These are phyloP conservation scores for Monoraphidium neglectum DNA, from an alignment of 139 green algal species.

Conservation along the genomic window DNA sequence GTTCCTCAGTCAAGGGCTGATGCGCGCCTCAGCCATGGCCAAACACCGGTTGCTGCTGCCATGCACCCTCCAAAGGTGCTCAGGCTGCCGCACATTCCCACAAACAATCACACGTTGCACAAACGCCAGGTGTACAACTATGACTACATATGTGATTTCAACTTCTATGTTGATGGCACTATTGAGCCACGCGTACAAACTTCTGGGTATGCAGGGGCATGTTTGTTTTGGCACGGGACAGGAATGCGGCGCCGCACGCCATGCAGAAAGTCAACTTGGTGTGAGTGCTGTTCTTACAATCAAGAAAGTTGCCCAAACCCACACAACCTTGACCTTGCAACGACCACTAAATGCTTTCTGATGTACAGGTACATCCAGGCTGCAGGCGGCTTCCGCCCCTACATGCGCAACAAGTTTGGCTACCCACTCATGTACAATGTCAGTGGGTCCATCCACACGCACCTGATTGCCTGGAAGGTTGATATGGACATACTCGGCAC, in stretches of 20 bases:
- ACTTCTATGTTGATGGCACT: slow-evolving; percentile 24
- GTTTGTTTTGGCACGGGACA: too few relatives aligned
- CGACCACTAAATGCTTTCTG: neutral
- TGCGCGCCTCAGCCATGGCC: too few relatives aligned
- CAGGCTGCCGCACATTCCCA: too few relatives aligned
- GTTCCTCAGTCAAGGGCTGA: too few relatives aligned
- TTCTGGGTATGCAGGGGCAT: slow-evolving; percentile 32
- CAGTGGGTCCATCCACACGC: slow-evolving; percentile 26
- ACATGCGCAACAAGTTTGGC: slow-evolving; percentile 24
- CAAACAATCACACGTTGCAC: too few relatives aligned
- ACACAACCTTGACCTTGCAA: neutral
- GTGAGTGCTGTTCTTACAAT: too few relatives aligned
- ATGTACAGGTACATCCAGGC: slow-evolving; percentile 32
- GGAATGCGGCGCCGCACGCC: too few relatives aligned
- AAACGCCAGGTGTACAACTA: slow-evolving; percentile 42
- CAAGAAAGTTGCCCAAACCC: too few relatives aligned
- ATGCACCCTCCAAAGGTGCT: too few relatives aligned
- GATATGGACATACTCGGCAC: slow-evolving; percentile 28
- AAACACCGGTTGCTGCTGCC: too few relatives aligned
- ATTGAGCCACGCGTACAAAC: slow-evolving; percentile 28
- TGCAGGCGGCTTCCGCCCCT: neutral
- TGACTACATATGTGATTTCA: slow-evolving; percentile 33
- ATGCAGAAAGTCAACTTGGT: too few relatives aligned
- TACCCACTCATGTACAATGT: slow-evolving; percentile 25
- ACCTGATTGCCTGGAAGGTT: slow-evolving; percentile 29